A percentile compares a stretch with the other conserved stretches of the same genome.
phyloP scores from a whole-genome alignment of 2,329 filamentous ascomycete species.

The Lithohypha guttulata region DNA sequence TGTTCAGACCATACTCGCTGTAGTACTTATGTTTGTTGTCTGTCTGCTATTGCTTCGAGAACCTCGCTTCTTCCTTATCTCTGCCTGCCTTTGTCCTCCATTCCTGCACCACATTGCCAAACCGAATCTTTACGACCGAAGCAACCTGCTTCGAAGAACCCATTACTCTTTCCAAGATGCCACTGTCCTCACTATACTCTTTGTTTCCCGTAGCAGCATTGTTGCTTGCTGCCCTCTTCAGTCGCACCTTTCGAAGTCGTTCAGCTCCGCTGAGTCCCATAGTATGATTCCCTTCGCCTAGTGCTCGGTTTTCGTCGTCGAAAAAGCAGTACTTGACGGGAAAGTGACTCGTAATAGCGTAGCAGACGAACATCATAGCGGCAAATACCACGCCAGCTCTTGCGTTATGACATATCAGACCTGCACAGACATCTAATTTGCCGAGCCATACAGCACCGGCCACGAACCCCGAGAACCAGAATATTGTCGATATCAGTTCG shows the following conservation, averaged over 20 bases:
- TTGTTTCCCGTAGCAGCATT: not conserved
- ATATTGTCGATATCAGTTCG: slow-evolving; percentile 65
- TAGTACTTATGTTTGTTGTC: no score
- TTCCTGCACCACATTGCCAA: not conserved
- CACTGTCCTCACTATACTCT: not conserved
- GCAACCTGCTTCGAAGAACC: not conserved
- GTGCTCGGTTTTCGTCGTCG: not conserved
- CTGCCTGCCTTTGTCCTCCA: slow-evolving; percentile 3
- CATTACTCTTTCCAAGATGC: not conserved
- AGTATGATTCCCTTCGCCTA: not conserved
- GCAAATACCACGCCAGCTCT: slow-evolving; percentile 44
- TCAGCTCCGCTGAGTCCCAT: slow-evolving; percentile 3
- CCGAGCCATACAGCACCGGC: slow-evolving; percentile 55
- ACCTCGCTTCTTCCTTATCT: no score
- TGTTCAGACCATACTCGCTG: no score
- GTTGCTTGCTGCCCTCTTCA: slow-evolving; percentile 2
- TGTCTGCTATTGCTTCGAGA: not conserved
- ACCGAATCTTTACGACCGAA: slow-evolving; percentile 4
- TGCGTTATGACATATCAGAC: slow-evolving; percentile 46
- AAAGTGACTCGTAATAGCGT: slow-evolving; percentile 16
- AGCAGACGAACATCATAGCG: slow-evolving; percentile 36
- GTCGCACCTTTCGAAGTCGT: not conserved
- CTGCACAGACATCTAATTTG: slow-evolving; percentile 43
- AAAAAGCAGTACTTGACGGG: slow-evolving; percentile 7
- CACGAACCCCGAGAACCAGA: slow-evolving; percentile 83